A percentile compares a stretch with the other conserved stretches of the same genome.
Evolutionary conservation across 1,139 yeast genomes (phyloP).

Genomic region (Kodamaea alishanica): DNA sequence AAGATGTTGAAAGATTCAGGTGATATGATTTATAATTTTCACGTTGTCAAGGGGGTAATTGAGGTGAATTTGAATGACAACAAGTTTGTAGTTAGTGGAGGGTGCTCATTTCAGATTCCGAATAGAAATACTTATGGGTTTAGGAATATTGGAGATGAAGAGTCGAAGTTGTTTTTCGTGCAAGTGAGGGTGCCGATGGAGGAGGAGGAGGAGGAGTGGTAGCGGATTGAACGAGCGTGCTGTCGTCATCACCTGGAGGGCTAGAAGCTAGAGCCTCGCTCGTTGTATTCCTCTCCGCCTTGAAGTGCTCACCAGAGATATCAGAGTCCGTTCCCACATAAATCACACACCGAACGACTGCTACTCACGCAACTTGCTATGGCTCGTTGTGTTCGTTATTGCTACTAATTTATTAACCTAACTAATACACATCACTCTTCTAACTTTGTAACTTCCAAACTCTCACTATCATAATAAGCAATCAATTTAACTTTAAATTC

Average conservation of each 20-base stretch:
- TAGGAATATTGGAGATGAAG: conserved; percentile 52
- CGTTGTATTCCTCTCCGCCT: too few relatives aligned
- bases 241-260: too few relatives aligned
- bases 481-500: conserved; percentile 78
- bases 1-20: conserved; percentile 64
- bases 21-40: conserved; percentile 69
- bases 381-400: background rate
- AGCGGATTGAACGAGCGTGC: background rate
- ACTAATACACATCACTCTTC: conserved; percentile 5
- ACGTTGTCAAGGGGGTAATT: conserved; percentile 65
- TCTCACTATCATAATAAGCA: conserved; percentile 70
- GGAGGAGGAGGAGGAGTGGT: conserved; percentile 10
- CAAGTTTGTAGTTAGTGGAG: conserved; percentile 60
- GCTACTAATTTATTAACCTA: background rate
- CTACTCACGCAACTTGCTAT: too few relatives aligned
- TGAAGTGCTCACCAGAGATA: too few relatives aligned
- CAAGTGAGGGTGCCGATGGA: conserved; percentile 44
- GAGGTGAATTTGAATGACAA: conserved; percentile 64
- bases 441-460: conserved; percentile 28
- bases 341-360: too few relatives aligned
- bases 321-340: too few relatives aligned
- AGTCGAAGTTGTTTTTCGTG: conserved; percentile 70
- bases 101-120: conserved; percentile 82
- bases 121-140: conserved; percentile 69
- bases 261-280: too few relatives aligned